phyloP scores from a whole-genome alignment of 1,284 basidiomycete species.

The Cystobasidiaceae sp. region DNA sequence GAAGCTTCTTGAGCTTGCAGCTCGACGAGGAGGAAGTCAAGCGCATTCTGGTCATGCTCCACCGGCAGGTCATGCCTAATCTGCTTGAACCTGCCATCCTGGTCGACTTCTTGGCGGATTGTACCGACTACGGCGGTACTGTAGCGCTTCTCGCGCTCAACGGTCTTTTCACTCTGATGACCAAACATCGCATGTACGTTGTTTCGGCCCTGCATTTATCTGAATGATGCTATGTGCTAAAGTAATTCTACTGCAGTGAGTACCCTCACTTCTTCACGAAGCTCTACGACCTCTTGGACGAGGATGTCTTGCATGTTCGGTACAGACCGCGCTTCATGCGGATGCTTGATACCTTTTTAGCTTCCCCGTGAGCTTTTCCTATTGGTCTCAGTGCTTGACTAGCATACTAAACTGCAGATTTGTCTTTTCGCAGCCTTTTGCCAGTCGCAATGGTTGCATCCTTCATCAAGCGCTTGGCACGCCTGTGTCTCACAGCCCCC shows the following conservation, averaged over 20 bases:
- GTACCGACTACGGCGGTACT: constrained; percentile 78
- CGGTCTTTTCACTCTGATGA: constrained; percentile 84
- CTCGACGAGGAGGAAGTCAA: constrained; percentile 48
- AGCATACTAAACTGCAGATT: too few species aligned
- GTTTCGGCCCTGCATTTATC: too few species aligned
- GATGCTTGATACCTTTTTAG: constrained; percentile 80
- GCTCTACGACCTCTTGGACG: constrained; percentile 83
- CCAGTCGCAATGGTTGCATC: constrained; percentile 81
- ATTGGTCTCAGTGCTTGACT: constrained; percentile 13
- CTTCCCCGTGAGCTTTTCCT: constrained; percentile 64
- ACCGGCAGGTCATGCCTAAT: constrained; percentile 77
- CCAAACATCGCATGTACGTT: constrained; percentile 82
- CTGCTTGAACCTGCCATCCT: constrained; percentile 65
- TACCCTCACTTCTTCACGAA: constrained; percentile 93
- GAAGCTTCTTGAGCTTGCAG: constrained; percentile 42
- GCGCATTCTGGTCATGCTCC: constrained; percentile 70
- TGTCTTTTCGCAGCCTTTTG: too few species aligned
- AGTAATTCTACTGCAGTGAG: constrained; percentile 64
- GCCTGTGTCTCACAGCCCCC: constrained; percentile 75
- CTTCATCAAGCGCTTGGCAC: constrained; percentile 85
- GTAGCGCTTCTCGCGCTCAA: constrained; percentile 89
- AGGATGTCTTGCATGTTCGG: constrained; percentile 81
- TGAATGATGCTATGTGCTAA: too few species aligned
- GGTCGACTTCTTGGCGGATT: constrained; percentile 89
- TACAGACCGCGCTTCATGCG: constrained; percentile 94